Evolutionary conservation across 441 rosid genomes (phyloP).

Genomic region (Manihot esculenta): DNA sequence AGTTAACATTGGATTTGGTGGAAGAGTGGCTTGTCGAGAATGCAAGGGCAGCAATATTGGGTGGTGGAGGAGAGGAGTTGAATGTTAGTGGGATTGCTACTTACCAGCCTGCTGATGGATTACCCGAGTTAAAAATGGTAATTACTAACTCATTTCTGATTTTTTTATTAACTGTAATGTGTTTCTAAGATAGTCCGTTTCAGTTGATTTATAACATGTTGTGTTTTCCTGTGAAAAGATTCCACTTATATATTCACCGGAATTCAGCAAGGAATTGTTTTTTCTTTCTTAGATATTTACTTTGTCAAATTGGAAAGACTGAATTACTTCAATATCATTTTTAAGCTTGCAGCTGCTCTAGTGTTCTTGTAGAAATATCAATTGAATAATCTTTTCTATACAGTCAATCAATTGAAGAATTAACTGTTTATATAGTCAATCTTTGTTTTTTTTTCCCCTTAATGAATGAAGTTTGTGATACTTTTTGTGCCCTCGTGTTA

Average conservation of each 20-base stretch:
- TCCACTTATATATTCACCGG: neutral
- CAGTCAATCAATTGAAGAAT: constrained; percentile 1
- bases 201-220: neutral
- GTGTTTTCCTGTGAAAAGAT: neutral
- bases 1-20: constrained; percentile 86
- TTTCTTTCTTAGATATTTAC: neutral
- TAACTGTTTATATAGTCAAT: neutral
- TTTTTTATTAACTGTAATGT: neutral
- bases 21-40: constrained; percentile 71
- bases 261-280: constrained; percentile 1
- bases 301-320: neutral
- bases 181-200: neutral
- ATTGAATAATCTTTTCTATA: neutral
- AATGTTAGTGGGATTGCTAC: constrained; percentile 62
- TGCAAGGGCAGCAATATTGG: constrained; percentile 49
- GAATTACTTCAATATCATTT: neutral
- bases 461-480: neutral
- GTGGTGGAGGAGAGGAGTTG: constrained; percentile 43
- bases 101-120: constrained; percentile 70
- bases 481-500: neutral
- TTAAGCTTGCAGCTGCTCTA: neutral
- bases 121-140: constrained; percentile 74
- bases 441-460: neutral
- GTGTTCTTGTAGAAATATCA: neutral
- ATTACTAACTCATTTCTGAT: constrained; percentile 5